Conservation (phyloP, 179 eudicot genomes). For the Heliamphora pulchella region DNA sequence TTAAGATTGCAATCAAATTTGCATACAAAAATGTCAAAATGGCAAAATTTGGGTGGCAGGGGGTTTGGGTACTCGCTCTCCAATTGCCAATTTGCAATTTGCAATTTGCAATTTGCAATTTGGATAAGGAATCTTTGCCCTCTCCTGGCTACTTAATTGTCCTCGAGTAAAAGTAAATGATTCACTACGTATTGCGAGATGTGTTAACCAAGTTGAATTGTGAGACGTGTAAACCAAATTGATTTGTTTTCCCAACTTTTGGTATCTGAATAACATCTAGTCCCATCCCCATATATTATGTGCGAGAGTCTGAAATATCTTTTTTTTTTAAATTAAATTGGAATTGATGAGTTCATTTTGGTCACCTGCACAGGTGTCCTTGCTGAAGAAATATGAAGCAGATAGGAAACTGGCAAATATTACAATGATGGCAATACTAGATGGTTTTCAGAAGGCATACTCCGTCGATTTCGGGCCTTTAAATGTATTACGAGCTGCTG, state of each 20-base stretch:
- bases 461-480: constrained; percentile 79
- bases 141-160: background rate
- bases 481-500: constrained; percentile 74
- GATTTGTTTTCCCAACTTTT: background rate
- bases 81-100: too few relatives aligned
- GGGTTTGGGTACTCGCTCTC: too few relatives aligned
- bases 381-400: constrained; percentile 69
- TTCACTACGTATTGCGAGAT: background rate
- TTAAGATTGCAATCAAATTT: too few relatives aligned
- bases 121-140: background rate
- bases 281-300: background rate
- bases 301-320: background rate
- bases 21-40: too few relatives aligned
- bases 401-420: constrained; percentile 74
- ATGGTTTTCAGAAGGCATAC: constrained; percentile 91
- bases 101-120: background rate
- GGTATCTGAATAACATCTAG: background rate
- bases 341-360: background rate
- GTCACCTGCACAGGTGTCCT: constrained; percentile 38
- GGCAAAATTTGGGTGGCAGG: background rate
- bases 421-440: constrained; percentile 80
- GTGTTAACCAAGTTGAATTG: background rate
- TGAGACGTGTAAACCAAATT: background rate
- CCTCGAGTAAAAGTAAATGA: background rate
- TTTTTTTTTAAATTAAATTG: background rate